phyloP scores from a whole-genome alignment of 1,284 basidiomycete species.

The Sutorius eximius region DNA sequence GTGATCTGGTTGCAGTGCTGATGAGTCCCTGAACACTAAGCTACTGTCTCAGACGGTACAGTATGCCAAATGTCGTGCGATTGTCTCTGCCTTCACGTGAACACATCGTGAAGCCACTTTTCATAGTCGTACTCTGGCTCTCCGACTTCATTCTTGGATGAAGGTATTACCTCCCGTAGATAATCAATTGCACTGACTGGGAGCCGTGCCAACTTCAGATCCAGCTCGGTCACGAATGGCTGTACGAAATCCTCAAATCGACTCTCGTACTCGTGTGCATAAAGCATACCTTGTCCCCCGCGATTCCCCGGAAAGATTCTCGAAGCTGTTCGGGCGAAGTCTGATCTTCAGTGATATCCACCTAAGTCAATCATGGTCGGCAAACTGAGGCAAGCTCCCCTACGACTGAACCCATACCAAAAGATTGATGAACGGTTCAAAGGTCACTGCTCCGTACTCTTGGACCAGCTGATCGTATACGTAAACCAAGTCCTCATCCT shows the following conservation, averaged over 20 bases:
- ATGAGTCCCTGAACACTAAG: background rate
- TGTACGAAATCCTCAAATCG: slow-evolving; percentile 37
- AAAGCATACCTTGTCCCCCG: slow-evolving; percentile 77
- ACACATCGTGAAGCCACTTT: slow-evolving; percentile 75
- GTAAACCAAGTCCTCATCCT: slow-evolving; percentile 86
- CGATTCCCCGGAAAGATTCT: slow-evolving; percentile 91
- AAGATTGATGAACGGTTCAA: slow-evolving; percentile 94
- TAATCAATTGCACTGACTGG: slow-evolving; percentile 81
- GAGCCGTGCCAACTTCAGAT: slow-evolving; percentile 85
- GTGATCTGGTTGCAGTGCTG: background rate
- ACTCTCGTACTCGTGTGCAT: background rate
- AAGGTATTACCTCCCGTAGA: slow-evolving; percentile 76
- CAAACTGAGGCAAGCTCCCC: slow-evolving; percentile 1
- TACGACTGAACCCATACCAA: slow-evolving; percentile 53
- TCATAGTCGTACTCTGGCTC: slow-evolving; percentile 77
- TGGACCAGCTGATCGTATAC: slow-evolving; percentile 84
- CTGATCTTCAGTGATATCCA: slow-evolving; percentile 95
- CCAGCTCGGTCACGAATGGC: slow-evolving; percentile 93
- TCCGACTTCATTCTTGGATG: slow-evolving; percentile 47
- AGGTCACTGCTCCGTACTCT: slow-evolving; percentile 88
- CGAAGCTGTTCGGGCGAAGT: slow-evolving; percentile 90
- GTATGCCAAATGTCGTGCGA: background rate
- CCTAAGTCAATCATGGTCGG: slow-evolving; percentile 44
- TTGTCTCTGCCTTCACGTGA: slow-evolving; percentile 42
- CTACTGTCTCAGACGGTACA: background rate